phyloP scores from a whole-genome alignment of 2,329 filamentous ascomycete species.

The Neonectria coccinea region DNA sequence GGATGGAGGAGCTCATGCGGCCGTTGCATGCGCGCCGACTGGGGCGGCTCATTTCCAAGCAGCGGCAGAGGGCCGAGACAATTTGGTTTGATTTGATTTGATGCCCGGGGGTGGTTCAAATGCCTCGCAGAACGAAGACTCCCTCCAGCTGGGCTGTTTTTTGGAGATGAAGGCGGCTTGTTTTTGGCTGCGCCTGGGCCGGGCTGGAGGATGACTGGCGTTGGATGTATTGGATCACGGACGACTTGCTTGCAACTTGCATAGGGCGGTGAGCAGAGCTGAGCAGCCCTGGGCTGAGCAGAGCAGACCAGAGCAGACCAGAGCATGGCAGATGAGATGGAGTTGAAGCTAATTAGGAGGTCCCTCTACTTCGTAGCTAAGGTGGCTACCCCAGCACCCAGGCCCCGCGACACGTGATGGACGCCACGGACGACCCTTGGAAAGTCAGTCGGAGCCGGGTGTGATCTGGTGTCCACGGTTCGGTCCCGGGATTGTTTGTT shows the following conservation, averaged over 20 bases:
- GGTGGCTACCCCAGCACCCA: not conserved
- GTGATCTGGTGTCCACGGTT: not conserved
- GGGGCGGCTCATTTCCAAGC: conserved; percentile 37
- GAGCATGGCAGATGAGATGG: not conserved
- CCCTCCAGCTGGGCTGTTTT: not conserved
- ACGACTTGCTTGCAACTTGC: conserved; percentile 1
- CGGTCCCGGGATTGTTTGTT: not conserved
- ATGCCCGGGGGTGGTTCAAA: conserved; percentile 5
- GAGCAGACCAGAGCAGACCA: not conserved
- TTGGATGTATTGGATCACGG: not conserved
- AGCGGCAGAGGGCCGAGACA: conserved; percentile 21
- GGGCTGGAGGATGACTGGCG: not conserved
- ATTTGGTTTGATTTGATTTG: conserved; percentile 15
- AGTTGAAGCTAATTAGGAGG: conserved; percentile 9
- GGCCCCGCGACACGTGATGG: conserved; percentile 16
- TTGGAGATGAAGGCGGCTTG: conserved; percentile 2
- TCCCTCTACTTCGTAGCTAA: not conserved
- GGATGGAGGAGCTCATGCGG: conserved; percentile 41
- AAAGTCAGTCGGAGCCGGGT: conserved; percentile 9
- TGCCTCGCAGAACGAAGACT: not conserved
- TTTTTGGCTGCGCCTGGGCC: not conserved
- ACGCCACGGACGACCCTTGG: conserved; percentile 15
- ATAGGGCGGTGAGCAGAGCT: conserved; percentile 20
- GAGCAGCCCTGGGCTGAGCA: not conserved
- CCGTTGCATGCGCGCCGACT: conserved; percentile 40